Evolutionary conservation across 1,139 yeast species (phyloP).

Genomic region (Geotrichum candidum): DNA sequence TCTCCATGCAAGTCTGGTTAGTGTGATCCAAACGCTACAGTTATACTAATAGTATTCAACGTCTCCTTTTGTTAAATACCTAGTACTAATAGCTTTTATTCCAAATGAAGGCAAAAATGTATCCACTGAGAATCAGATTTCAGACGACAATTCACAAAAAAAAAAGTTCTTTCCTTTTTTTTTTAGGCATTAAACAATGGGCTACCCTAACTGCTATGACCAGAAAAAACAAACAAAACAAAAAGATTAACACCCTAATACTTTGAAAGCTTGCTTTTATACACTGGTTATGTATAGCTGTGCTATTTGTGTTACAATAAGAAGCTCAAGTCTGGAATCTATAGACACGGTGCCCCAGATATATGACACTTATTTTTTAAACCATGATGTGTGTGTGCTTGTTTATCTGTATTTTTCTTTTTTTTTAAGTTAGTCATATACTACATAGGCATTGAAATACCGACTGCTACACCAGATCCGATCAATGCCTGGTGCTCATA

Average conservation of each 20-base stretch:
- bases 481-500: too few species aligned
- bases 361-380: background rate
- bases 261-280: background rate
- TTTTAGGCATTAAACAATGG: background rate
- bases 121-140: background rate
- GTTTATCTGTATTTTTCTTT: background rate
- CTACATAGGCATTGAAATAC: background rate
- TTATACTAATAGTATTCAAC: background rate
- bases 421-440: too few species aligned
- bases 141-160: background rate
- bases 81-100: background rate
- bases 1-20: too few species aligned
- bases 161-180: too few species aligned
- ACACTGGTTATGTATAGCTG: background rate
- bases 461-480: too few species aligned
- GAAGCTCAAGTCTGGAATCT: background rate
- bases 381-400: background rate
- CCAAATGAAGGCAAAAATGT: background rate
- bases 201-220: background rate
- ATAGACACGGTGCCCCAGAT: background rate
- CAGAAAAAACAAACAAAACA: background rate
- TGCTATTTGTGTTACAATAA: background rate
- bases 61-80: background rate
- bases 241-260: background rate
- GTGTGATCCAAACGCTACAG: background rate